Percentiles rank a stretch among this genome's conserved stretches.
Evolutionary conservation across 2,329 filamentous ascomycete genomes (phyloP).

Genomic region (Alternaria gaisen): DNA sequence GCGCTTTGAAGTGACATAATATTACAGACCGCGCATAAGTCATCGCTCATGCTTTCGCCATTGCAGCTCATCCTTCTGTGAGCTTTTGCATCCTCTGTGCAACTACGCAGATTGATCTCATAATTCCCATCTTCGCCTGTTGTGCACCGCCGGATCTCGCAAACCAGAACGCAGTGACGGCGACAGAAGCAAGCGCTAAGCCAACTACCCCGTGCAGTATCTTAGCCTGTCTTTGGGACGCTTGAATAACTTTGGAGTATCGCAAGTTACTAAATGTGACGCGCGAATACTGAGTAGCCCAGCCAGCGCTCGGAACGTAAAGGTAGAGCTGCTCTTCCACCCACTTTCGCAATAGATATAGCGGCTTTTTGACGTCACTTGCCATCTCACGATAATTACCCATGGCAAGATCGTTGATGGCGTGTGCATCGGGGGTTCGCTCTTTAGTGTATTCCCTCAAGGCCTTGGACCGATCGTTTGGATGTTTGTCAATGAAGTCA

Average conservation of each 20-base stretch:
- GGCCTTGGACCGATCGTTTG: constrained; percentile 55
- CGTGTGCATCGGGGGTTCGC: constrained; percentile 79
- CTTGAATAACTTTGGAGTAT: constrained; percentile 81
- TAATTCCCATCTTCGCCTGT: constrained; percentile 37
- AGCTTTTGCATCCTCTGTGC: constrained; percentile 33
- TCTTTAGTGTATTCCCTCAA: constrained; percentile 78
- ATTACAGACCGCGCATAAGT: not conserved
- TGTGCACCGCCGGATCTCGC: constrained; percentile 32
- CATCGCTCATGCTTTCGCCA: not conserved
- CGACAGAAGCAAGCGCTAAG: constrained; percentile 23
- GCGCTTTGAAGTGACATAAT: not conserved
- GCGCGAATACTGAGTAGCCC: constrained; percentile 90
- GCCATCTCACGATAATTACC: constrained; percentile 97
- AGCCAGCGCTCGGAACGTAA: constrained; percentile 79
- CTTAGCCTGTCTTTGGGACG: constrained; percentile 62
- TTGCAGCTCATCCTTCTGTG: constrained; percentile 9
- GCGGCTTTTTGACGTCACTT: constrained; percentile 76
- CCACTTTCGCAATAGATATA: constrained; percentile 83
- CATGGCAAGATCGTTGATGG: constrained; percentile 91
- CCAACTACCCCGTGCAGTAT: constrained; percentile 45
- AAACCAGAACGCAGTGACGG: constrained; percentile 34
- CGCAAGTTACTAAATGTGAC: constrained; percentile 94
- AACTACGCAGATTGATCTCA: constrained; percentile 37
- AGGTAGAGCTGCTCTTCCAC: constrained; percentile 85
- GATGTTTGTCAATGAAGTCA: constrained; percentile 76